Evolutionary conservation across 495 filamentous ascomycete genomes (phyloP).

Genomic region (Cenococcum geophilum): DNA sequence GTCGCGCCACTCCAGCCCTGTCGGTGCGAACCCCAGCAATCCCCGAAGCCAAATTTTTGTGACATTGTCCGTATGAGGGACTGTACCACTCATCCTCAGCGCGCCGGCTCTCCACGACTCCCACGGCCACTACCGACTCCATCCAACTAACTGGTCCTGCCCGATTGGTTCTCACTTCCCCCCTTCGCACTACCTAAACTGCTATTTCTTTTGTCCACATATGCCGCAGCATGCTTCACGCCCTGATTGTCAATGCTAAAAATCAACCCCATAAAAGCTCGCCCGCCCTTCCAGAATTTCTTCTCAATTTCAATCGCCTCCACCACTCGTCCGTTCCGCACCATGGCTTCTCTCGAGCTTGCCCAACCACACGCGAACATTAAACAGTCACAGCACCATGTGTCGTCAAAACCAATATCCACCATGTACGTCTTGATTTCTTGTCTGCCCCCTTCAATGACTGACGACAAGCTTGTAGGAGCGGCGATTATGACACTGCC

Average conservation of each 20-base stretch:
- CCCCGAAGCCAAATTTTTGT: conserved; percentile 24
- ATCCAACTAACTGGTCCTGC: conserved; percentile 1
- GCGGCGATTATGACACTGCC: conserved; percentile 53
- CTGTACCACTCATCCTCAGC: background rate
- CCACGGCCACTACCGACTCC: conserved; percentile 10
- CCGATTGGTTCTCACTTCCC: conserved; percentile 15
- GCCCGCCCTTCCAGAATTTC: conserved; percentile 9
- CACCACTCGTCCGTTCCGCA: conserved; percentile 7
- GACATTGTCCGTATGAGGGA: conserved; percentile 16
- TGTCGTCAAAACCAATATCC: conserved; percentile 22
- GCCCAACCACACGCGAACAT: conserved; percentile 32
- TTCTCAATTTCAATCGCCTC: background rate
- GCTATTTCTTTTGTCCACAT: conserved; percentile 26
- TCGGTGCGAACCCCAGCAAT: background rate
- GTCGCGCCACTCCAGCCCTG: background rate
- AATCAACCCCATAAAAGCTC: conserved; percentile 26
- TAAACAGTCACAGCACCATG: conserved; percentile 21
- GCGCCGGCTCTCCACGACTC: conserved; percentile 24
- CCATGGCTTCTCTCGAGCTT: conserved; percentile 20
- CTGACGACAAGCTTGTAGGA: conserved; percentile 23
- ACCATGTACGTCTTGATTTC: conserved; percentile 27
- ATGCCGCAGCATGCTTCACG: conserved; percentile 21
- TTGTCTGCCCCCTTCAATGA: conserved; percentile 6
- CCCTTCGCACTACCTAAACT: conserved; percentile 3
- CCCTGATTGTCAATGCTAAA: conserved; percentile 24